Evolutionary conservation across 2,329 filamentous ascomycete species (phyloP).

Genomic region (Colletotrichum scovillei): DNA sequence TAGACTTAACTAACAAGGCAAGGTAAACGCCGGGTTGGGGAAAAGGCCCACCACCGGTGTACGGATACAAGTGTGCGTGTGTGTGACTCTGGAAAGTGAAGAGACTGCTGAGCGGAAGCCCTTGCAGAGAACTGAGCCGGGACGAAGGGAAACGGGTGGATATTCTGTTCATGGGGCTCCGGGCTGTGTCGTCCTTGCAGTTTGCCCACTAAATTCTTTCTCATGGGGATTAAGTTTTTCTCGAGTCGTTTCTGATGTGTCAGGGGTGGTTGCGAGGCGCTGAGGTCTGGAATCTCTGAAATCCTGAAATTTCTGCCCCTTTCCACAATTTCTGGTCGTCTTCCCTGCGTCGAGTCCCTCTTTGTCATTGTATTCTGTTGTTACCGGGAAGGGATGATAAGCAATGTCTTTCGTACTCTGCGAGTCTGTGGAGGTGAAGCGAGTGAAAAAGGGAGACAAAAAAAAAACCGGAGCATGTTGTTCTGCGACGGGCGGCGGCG

Average conservation of each 20-base stretch:
- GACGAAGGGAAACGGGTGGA: conserved; percentile 23
- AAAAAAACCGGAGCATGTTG: conserved; percentile 10
- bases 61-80: neutral
- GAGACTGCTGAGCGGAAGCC: neutral
- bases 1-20: neutral
- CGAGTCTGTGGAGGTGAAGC: neutral
- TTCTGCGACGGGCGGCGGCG: neutral
- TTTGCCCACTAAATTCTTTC: neutral
- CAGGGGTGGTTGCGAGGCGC: neutral
- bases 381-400: conserved; percentile 3
- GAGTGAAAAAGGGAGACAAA: neutral
- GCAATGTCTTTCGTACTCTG: neutral
- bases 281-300: neutral
- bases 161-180: conserved; percentile 17
- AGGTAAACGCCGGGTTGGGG: neutral
- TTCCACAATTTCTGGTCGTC: conserved; percentile 6
- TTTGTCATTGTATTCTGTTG: conserved; percentile 7
- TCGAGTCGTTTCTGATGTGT: neutral
- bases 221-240: conserved; percentile 1
- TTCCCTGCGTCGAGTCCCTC: neutral
- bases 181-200: neutral
- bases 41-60: neutral
- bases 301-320: conserved; percentile 10
- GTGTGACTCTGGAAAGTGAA: neutral
- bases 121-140: conserved; percentile 9